Base-by-base conservation (phyloP, 768 basidiomycete genomes). In the Trametes cinnabarina region DNA sequence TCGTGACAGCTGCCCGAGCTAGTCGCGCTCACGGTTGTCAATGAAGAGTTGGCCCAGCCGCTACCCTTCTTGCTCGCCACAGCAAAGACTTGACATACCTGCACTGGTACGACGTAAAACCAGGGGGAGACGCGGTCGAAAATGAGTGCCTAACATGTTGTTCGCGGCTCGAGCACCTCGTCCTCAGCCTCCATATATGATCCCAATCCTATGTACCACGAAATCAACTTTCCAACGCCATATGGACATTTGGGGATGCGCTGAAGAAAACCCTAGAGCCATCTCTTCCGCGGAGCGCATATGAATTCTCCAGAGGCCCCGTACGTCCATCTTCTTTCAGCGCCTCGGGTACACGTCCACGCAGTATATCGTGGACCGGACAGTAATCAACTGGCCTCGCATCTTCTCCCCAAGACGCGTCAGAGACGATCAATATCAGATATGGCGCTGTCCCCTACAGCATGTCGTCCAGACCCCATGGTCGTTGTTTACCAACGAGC, bases 331-430 rank as follows among this genome's bases (percentile, higher is more conserved):
- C n/a, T n/a, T n/a, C n/a, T n/a, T n/a, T n/a, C n/a, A n/a, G n/a
- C n/a, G n/a, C n/a, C n/a, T n/a, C n/a, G n/a, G n/a, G n/a, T n/a
- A n/a, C n/a, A n/a, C n/a, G n/a, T n/a, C n/a, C n/a, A n/a, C n/a
- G n/a, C n/a, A n/a, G n/a, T n/a, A n/a, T n/a, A n/a, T n/a, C n/a
- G n/a, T n/a, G n/a, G n/a, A n/a, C n/a, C n/a, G n/a, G n/a, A n/a
- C n/a, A n/a, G n/a, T n/a, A n/a, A n/a, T 47, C n/a, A 50, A 47
- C 26, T 47, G 57, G 49, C 49, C 57, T 26, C 57, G 44, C 19
- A 34, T 52, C 35, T 58, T 44, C 57, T 37, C 40, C 28, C 57
- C 57, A 34, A 3, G 11, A n/a, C 50, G 17, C 17, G 57, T 58
- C 22, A 3, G 19, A 37, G 50, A 23, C 2, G 44, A 15, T 19